phyloP scores from a whole-genome alignment of 2,329 filamentous ascomycete species.

The Dactylellina sp. region DNA sequence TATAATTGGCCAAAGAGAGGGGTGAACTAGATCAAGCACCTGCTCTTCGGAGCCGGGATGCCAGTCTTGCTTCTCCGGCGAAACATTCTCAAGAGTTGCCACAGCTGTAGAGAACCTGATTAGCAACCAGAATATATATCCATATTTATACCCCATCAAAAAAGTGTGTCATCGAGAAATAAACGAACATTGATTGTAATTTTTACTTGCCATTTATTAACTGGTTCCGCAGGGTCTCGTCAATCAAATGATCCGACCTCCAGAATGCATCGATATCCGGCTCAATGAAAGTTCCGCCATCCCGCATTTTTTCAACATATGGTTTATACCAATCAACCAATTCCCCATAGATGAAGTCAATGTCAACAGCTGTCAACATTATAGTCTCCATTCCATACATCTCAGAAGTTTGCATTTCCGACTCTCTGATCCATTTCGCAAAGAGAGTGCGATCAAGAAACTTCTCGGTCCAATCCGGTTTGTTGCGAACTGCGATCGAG shows the following conservation, averaged over 20 bases:
- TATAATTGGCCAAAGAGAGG: constrained; percentile 73
- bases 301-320: background rate
- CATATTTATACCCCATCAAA: constrained; percentile 59
- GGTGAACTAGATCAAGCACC: constrained; percentile 74
- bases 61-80: constrained; percentile 69
- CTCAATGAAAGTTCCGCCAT: constrained; percentile 14
- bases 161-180: background rate
- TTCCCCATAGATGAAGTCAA: constrained; percentile 1
- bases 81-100: constrained; percentile 67
- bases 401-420: background rate
- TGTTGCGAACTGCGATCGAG: constrained; percentile 1
- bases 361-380: background rate
- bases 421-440: constrained; percentile 18
- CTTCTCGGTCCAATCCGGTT: constrained; percentile 30
- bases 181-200: too few species aligned
- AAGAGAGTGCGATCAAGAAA: constrained; percentile 9
- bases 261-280: constrained; percentile 42
- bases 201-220: constrained; percentile 27
- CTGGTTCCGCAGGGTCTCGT: constrained; percentile 8
- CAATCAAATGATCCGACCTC: constrained; percentile 20
- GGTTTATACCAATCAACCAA: constrained; percentile 7
- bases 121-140: background rate
- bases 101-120: constrained; percentile 62
- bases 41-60: constrained; percentile 70
- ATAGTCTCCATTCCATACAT: background rate